Conservation (phyloP, 2,329 filamentous ascomycete genomes). For the Aspergillus sp. region DNA sequence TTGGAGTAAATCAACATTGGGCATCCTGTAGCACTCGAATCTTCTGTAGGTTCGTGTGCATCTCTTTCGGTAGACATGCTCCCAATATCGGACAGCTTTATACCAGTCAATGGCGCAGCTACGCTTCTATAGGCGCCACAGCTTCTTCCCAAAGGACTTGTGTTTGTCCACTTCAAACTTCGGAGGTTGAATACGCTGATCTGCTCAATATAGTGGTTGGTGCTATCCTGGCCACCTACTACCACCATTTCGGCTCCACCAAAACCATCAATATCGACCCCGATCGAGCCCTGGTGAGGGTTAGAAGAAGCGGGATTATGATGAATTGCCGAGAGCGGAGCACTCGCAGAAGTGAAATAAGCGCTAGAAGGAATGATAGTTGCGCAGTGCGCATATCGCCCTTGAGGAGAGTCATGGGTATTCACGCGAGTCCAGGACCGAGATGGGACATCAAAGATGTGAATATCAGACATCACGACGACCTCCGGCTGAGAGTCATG, state of each 20-base stretch:
- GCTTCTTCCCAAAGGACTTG: constrained; percentile 80
- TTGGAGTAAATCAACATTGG: constrained; percentile 98
- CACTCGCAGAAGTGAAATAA: constrained; percentile 78
- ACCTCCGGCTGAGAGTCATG: constrained; percentile 77
- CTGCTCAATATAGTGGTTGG: constrained; percentile 99
- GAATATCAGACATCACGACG: constrained; percentile 95
- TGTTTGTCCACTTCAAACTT: constrained; percentile 93
- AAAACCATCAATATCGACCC: constrained; percentile 82
- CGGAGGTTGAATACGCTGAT: constrained; percentile 97
- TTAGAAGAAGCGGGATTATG: constrained; percentile 83
- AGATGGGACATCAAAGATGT: constrained; percentile 85
- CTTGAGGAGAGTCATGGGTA: constrained; percentile 80
- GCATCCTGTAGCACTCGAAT: constrained; percentile 44
- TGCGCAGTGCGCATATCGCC: constrained; percentile 94
- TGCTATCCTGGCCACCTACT: constrained; percentile 91
- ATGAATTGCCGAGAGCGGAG: constrained; percentile 81
- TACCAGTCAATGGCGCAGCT: constrained; percentile 70
- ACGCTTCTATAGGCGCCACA: constrained; percentile 97
- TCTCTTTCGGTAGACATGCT: constrained; percentile 41
- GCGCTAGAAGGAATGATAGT: constrained; percentile 87
- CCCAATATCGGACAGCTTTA: constrained; percentile 47
- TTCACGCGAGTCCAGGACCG: constrained; percentile 83
- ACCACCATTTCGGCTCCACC: constrained; percentile 97
- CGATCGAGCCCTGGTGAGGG: constrained; percentile 83
- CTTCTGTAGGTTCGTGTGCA: constrained; percentile 33